These are phyloP conservation scores for Cadophora luteo-olivacea DNA, from an alignment of 2,329 filamentous ascomycete species.

Conservation along the genomic window DNA sequence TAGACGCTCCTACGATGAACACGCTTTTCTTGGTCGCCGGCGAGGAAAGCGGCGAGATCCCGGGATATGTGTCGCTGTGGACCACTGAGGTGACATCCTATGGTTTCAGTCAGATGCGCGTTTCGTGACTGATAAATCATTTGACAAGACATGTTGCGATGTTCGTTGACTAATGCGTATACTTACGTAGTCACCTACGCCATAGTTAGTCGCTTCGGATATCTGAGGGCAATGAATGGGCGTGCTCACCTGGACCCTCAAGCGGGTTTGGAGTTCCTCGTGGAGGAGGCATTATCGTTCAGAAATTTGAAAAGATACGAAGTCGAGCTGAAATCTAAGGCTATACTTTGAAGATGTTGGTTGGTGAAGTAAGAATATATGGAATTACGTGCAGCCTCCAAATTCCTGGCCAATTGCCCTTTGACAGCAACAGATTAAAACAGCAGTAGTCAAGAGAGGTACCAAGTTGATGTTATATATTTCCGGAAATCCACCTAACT, in stretches of 20 bases:
- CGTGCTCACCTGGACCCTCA: conserved; percentile 33
- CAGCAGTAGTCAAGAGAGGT: not conserved
- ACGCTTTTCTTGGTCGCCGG: conserved; percentile 46
- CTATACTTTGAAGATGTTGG: not conserved
- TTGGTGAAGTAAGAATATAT: no score
- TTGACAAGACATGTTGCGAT: not conserved
- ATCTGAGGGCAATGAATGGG: no score
- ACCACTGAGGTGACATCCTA: conserved; percentile 26
- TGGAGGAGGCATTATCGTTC: conserved; percentile 36
- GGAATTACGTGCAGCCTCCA: not conserved
- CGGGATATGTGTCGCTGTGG: conserved; percentile 58
- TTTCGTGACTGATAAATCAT: no score
- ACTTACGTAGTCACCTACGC: conserved; percentile 30
- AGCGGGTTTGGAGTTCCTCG: conserved; percentile 33
- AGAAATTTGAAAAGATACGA: not conserved
- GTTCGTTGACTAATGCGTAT: not conserved
- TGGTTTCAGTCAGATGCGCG: not conserved
- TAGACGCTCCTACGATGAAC: conserved; percentile 62
- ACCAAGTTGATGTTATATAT: not conserved
- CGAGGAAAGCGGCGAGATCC: conserved; percentile 51
- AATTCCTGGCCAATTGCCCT: not conserved
- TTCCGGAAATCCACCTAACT: not conserved
- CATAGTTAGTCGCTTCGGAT: not conserved
- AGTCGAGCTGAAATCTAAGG: not conserved
- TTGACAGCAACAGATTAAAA: not conserved